Base-by-base conservation (phyloP, 1,139 yeast species). In the Saccharomyces uvarum region DNA sequence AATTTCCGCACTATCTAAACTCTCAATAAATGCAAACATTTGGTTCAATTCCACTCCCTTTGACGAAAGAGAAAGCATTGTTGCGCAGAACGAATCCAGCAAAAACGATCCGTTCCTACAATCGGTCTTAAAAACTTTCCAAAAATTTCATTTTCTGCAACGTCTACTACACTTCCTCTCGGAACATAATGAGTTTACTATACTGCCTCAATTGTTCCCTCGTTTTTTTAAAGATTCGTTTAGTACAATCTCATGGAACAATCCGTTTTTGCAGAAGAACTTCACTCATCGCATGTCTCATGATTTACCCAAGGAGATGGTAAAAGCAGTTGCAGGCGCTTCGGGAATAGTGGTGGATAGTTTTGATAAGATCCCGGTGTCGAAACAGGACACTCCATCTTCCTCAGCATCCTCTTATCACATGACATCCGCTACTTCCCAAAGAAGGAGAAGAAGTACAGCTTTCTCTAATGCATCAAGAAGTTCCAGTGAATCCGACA, bases 191-290 rank as follows among this genome's bases (percentile, higher is more conserved):
- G 44, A 38, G 19, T 19, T 38, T 16, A 38, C 44, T 3, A 46
- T 26, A 24, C 21, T 85, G 29, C 90, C 90, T 0, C 85, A 84
- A 64, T 72, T 82, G 1, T 80, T 82, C 60, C 87, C 91, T 7
- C 73, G 91, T 53, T 82, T 84, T 62, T 68, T 85, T 8, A 73
- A 76, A 31, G 80, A 81, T 51, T 83, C 79, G 56, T 85, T 82
- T 66, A 83, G 83, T 62, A 90, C 88, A 5, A 89, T 88, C 7
- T 82, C 83, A 59, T 84, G 88, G 84, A 79, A 81, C 54, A 84
- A 83, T 62, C 86, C 86, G 21, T 83, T 84, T 61, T 53, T 32
- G 11, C 50, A 14, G 7, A 31, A 13, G 51, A 26, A 7, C 26
- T 19, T 16, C 21, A 32, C 8, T 14, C 21, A 33, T 13, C 49